phyloP scores from a whole-genome alignment of 2,329 filamentous ascomycete genomes.

The Talaromyces funiculosus region DNA sequence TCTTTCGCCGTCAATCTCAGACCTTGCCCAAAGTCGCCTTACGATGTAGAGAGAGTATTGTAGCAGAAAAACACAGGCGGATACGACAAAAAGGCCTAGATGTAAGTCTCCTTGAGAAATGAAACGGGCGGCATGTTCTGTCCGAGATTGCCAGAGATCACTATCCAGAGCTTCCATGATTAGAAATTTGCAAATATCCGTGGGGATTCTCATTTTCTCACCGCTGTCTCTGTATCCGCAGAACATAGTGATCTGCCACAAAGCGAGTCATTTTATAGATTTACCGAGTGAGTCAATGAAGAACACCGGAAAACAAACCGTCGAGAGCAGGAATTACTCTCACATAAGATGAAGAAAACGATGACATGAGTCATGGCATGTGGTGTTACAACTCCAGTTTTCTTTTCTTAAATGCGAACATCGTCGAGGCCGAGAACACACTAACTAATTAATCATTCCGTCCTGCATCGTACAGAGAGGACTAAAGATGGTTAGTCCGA shows the following conservation, averaged over 20 bases:
- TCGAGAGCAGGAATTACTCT: not conserved
- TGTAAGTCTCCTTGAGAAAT: slow-evolving; percentile 23
- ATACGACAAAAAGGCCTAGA: slow-evolving; percentile 19
- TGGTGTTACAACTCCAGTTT: not conserved
- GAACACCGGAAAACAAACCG: not conserved
- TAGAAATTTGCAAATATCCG: not conserved
- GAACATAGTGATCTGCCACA: not conserved
- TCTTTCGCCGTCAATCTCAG: slow-evolving; percentile 3
- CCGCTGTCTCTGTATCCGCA: not conserved
- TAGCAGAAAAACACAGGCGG: slow-evolving; percentile 17
- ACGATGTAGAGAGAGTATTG: slow-evolving; percentile 14
- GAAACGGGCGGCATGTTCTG: slow-evolving; percentile 19
- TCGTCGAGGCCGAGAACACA: not conserved
- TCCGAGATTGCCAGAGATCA: slow-evolving; percentile 22
- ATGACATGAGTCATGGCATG: not conserved
- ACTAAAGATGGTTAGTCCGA: not conserved
- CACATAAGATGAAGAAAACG: not conserved
- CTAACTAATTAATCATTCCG: not conserved
- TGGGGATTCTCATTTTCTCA: not conserved
- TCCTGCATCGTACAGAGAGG: not conserved
- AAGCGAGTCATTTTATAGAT: not conserved
- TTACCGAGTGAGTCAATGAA: not conserved
- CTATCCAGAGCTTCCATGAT: not conserved
- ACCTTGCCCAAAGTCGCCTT: slow-evolving; percentile 9
- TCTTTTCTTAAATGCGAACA: not conserved